A percentile compares a stretch with the other conserved stretches of the same genome.
Evolutionary conservation across 768 basidiomycete genomes (phyloP).

Genomic region (Auriculariales sp.): DNA sequence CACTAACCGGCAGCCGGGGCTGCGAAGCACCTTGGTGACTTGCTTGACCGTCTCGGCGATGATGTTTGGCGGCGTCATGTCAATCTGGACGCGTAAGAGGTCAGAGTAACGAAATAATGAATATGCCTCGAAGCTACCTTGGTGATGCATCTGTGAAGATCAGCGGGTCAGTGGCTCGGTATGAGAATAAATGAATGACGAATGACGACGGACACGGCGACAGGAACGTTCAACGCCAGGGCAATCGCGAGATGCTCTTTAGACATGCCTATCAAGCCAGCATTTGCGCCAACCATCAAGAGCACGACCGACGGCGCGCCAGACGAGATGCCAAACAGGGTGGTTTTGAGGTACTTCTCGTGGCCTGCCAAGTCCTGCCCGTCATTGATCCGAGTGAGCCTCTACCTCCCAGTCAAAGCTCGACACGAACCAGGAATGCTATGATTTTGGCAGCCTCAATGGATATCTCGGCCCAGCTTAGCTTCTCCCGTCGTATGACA

Average conservation of each 20-base stretch:
- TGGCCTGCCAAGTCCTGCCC: slow-evolving; percentile 82
- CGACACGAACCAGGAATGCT: slow-evolving; percentile 59
- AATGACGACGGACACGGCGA: too few relatives aligned
- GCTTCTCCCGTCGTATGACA: slow-evolving; percentile 62
- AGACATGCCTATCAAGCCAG: slow-evolving; percentile 81
- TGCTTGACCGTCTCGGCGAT: slow-evolving; percentile 86
- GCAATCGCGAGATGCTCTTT: slow-evolving; percentile 96
- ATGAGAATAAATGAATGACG: too few relatives aligned
- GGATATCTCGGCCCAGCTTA: slow-evolving; percentile 94
- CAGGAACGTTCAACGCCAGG: slow-evolving; percentile 82
- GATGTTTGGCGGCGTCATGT: slow-evolving; percentile 92
- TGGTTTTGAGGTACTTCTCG: slow-evolving; percentile 85
- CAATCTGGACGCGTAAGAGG: slow-evolving; percentile 38
- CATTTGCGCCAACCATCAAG: slow-evolving; percentile 90
- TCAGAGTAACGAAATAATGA: not conserved
- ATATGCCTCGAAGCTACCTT: slow-evolving; percentile 38
- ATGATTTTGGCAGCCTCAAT: slow-evolving; percentile 80
- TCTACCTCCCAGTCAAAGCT: not conserved
- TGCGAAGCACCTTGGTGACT: slow-evolving; percentile 80
- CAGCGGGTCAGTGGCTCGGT: too few relatives aligned
- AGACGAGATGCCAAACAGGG: slow-evolving; percentile 87
- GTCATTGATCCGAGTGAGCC: not conserved
- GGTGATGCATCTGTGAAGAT: too few relatives aligned
- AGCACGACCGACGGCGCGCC: slow-evolving; percentile 87
- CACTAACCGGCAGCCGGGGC: slow-evolving; percentile 78